phyloP scores from a whole-genome alignment of 2,329 filamentous ascomycete species.

The Dendryphion nanum region DNA sequence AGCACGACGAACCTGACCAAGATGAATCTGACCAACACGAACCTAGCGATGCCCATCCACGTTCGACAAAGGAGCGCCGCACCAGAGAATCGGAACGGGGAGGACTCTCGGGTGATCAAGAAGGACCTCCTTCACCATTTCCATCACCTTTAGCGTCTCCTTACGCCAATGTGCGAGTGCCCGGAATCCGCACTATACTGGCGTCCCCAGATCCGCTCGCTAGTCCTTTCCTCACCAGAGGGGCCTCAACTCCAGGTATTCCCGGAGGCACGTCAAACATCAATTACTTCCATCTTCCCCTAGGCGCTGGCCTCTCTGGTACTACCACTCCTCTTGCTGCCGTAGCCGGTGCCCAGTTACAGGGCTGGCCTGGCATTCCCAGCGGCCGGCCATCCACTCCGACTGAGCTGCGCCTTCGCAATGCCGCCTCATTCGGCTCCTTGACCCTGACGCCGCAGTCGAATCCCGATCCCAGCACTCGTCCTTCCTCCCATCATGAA shows the following conservation, averaged over 20 bases:
- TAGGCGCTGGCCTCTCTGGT: constrained; percentile 69
- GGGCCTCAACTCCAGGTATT: constrained; percentile 57
- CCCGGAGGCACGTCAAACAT: constrained; percentile 73
- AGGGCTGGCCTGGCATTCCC: constrained; percentile 48
- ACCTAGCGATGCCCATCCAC: constrained; percentile 22
- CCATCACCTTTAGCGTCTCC: constrained; percentile 21
- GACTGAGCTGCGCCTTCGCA: constrained; percentile 34
- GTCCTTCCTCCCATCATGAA: constrained; percentile 46
- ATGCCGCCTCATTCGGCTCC: constrained; percentile 45
- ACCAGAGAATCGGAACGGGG: constrained; percentile 19
- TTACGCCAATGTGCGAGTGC: constrained; percentile 24
- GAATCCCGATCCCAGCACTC: constrained; percentile 44
- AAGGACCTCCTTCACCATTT: constrained; percentile 14
- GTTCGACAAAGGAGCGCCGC: constrained; percentile 33
- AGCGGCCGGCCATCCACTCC: constrained; percentile 33
- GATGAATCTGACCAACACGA: constrained; percentile 16
- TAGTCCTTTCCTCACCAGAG: constrained; percentile 38
- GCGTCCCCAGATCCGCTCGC: constrained; percentile 34
- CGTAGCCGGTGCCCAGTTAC: constrained; percentile 68
- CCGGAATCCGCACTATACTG: constrained; percentile 26
- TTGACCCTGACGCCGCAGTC: constrained; percentile 47
- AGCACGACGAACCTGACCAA: constrained; percentile 44
- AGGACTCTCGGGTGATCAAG: constrained; percentile 3
- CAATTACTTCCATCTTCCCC: constrained; percentile 78
- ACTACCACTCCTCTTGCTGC: constrained; percentile 77